Percentiles rank a stretch among this genome's conserved stretches.
Evolutionary conservation across 2,329 filamentous ascomycete species (phyloP).

Genomic region (Aspergillus hortae): DNA sequence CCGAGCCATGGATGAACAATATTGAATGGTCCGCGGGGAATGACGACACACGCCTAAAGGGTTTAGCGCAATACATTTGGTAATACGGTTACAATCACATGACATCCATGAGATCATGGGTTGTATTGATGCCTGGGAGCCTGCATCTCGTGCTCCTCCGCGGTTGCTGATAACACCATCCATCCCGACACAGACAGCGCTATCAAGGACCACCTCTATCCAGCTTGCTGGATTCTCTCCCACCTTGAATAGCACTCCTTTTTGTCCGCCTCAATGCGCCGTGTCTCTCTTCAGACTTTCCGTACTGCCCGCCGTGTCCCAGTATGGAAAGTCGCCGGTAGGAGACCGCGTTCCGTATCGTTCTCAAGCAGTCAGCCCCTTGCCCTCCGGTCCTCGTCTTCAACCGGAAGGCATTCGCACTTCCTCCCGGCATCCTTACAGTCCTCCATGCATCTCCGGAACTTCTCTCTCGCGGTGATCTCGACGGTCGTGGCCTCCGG

Average conservation of each 20-base stretch:
- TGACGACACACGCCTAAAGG: constrained; percentile 28
- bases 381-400: constrained; percentile 29
- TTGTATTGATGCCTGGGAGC: constrained; percentile 2
- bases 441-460: constrained; percentile 49
- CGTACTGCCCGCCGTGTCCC: constrained; percentile 46
- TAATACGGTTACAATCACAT: neutral
- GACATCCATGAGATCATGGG: neutral
- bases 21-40: constrained; percentile 22
- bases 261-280: constrained; percentile 42
- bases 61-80: constrained; percentile 18
- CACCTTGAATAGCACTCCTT: constrained; percentile 2
- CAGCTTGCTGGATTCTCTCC: constrained; percentile 9
- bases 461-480: constrained; percentile 46
- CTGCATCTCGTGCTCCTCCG: constrained; percentile 1
- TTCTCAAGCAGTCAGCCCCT: constrained; percentile 37
- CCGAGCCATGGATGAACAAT: neutral
- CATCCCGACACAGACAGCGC: neutral
- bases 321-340: constrained; percentile 41
- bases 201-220: neutral
- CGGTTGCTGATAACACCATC: neutral
- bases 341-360: constrained; percentile 32
- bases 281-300: constrained; percentile 44
- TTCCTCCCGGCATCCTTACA: constrained; percentile 35
- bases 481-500: constrained; percentile 47
- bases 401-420: constrained; percentile 32